Evolutionary conservation across 1,284 basidiomycete species (phyloP).

Genomic region (Cryptococcus sp.): DNA sequence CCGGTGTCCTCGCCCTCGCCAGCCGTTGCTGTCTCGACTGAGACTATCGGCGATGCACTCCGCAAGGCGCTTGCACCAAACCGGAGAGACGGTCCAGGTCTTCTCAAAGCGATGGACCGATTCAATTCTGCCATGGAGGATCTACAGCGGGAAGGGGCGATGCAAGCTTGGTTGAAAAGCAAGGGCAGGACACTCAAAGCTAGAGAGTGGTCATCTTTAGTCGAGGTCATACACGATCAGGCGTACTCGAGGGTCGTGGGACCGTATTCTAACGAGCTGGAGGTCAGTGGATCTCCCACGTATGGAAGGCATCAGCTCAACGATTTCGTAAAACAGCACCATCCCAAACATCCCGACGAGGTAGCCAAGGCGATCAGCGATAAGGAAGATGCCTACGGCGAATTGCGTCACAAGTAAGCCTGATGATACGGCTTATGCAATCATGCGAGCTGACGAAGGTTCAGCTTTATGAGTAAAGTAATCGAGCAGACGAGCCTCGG

Average conservation of each 20-base stretch:
- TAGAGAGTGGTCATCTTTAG: conserved; percentile 54
- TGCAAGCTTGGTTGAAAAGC: conserved; percentile 36
- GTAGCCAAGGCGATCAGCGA: conserved; percentile 43
- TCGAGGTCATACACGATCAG: conserved; percentile 57
- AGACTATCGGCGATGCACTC: conserved; percentile 57
- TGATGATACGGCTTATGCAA: neutral
- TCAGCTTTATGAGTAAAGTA: conserved; percentile 49
- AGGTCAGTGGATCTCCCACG: conserved; percentile 27
- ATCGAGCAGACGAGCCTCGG: conserved; percentile 47
- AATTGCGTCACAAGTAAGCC: conserved; percentile 47
- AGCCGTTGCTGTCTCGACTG: conserved; percentile 12
- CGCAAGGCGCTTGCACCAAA: conserved; percentile 56
- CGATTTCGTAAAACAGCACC: conserved; percentile 25
- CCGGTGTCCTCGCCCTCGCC: conserved; percentile 5
- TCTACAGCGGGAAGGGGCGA: conserved; percentile 47
- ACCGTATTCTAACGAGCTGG: conserved; percentile 54
- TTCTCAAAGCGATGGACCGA: conserved; percentile 55
- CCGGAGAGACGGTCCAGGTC: conserved; percentile 56
- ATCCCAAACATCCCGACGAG: conserved; percentile 47
- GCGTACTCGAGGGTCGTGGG: conserved; percentile 60
- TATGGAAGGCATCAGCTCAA: neutral
- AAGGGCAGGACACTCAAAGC: conserved; percentile 27
- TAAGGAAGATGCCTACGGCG: conserved; percentile 52
- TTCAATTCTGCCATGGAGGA: conserved; percentile 56
- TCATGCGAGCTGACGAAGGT: conserved; percentile 6